Evolutionary conservation across 495 filamentous ascomycete species (phyloP).

Genomic region (Penicillium argentinense): DNA sequence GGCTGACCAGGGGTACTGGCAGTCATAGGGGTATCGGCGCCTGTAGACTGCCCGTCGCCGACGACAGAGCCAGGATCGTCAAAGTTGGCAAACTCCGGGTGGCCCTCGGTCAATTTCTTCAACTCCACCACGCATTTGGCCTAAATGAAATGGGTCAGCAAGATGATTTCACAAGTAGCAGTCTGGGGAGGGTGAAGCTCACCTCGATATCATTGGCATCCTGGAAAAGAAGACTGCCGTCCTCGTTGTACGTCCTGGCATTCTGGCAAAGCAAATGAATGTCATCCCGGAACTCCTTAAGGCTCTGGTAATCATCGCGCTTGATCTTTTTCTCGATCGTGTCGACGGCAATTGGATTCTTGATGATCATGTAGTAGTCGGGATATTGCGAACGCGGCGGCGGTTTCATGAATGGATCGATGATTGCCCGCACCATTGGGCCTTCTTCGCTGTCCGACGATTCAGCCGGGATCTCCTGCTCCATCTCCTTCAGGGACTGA

Average conservation of each 20-base stretch:
- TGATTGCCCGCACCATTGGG: conserved; percentile 68
- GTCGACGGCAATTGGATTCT: conserved; percentile 89
- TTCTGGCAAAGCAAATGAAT: conserved; percentile 83
- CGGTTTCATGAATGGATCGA: conserved; percentile 90
- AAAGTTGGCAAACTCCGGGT: conserved; percentile 73
- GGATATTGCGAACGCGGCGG: conserved; percentile 84
- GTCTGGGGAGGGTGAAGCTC: conserved; percentile 29
- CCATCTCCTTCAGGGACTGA: conserved; percentile 76
- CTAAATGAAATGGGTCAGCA: conserved; percentile 43
- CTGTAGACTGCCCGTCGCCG: conserved; percentile 63
- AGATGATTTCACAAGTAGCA: not conserved
- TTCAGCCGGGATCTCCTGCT: conserved; percentile 59
- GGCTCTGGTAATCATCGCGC: conserved; percentile 80
- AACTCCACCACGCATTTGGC: conserved; percentile 66
- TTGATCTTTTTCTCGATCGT: conserved; percentile 92
- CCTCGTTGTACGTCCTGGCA: conserved; percentile 93
- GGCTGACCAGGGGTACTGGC: conserved; percentile 51
- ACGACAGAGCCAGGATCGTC: conserved; percentile 53
- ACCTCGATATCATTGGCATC: conserved; percentile 96
- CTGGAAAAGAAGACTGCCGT: conserved; percentile 82
- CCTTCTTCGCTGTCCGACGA: conserved; percentile 61
- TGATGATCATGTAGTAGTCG: conserved; percentile 92
- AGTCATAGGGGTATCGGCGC: conserved; percentile 68
- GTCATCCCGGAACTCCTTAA: conserved; percentile 79
- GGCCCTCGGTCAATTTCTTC: conserved; percentile 63